A percentile compares a stretch with the other conserved stretches of the same genome.
Conservation (phyloP, 2,329 filamentous ascomycete genomes). For the Exophiala bonariae region DNA sequence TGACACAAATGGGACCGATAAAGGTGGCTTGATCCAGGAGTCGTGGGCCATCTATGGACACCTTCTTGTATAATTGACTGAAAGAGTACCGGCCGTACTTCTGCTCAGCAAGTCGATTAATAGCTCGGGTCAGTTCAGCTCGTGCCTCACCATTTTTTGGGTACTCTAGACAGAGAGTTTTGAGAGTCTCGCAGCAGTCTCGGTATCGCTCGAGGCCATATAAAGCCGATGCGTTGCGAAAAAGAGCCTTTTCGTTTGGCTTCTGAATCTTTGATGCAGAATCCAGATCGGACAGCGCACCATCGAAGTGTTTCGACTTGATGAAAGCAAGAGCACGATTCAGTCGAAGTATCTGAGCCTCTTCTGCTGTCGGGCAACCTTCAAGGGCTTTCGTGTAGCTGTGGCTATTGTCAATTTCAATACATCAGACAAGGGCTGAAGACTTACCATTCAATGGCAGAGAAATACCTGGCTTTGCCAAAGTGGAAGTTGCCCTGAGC, state of each 20-base stretch:
- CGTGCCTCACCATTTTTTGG: constrained; percentile 37
- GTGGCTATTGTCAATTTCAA: not conserved
- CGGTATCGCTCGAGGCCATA: constrained; percentile 45
- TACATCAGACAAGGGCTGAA: constrained; percentile 1
- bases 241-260: constrained; percentile 45
- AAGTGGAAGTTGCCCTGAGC: constrained; percentile 36
- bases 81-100: constrained; percentile 27
- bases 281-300: constrained; percentile 35
- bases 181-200: constrained; percentile 38
- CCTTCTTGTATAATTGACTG: constrained; percentile 30
- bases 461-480: constrained; percentile 13
- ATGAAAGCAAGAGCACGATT: constrained; percentile 39
- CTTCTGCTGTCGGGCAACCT: constrained; percentile 35
- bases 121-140: constrained; percentile 32
- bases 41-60: constrained; percentile 36
- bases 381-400: constrained; percentile 42
- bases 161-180: constrained; percentile 33
- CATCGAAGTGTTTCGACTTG: constrained; percentile 35
- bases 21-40: constrained; percentile 52
- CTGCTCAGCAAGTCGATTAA: constrained; percentile 24
- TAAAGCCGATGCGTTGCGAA: constrained; percentile 46
- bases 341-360: constrained; percentile 34
- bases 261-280: constrained; percentile 13
- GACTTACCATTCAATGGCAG: constrained; percentile 32
- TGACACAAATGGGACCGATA: constrained; percentile 43